Percentiles rank a stretch among this genome's conserved stretches.
phyloP scores from a whole-genome alignment of 139 green algal genomes.

The Chlorella sorokiniana region DNA sequence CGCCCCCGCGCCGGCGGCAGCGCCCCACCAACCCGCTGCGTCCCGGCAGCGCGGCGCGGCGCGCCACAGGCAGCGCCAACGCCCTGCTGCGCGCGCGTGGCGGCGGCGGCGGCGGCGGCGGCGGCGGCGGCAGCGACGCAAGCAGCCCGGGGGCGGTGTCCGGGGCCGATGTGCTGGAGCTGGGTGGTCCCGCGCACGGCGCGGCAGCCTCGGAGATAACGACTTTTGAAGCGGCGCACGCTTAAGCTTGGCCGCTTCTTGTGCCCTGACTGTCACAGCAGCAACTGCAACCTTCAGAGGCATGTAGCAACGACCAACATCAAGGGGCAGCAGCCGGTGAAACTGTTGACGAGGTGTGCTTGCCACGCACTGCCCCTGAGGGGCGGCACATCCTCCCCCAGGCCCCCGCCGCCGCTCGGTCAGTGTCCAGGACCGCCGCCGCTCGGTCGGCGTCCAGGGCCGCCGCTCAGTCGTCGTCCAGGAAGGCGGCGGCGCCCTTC shows the following conservation, averaged over 20 bases:
- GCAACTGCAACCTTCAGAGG: too few species aligned
- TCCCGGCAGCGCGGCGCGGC: slow-evolving; percentile 1
- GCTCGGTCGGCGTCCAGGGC: neutral
- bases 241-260: too few species aligned
- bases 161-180: neutral
- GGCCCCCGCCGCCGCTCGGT: neutral
- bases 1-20: neutral
- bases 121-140: too few species aligned
- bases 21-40: neutral
- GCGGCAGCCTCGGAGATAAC: neutral
- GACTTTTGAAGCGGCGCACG: slow-evolving; percentile 13
- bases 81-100: neutral
- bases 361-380: too few species aligned
- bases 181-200: neutral
- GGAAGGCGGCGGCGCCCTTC: slow-evolving; percentile 26
- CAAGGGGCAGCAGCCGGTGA: too few species aligned
- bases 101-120: neutral
- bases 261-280: too few species aligned
- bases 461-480: slow-evolving; percentile 26
- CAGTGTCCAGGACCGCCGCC: neutral
- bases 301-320: too few species aligned
- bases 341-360: too few species aligned
- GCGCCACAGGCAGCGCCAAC: slow-evolving; percentile 19
- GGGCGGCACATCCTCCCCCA: too few species aligned
- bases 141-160: too few species aligned